phyloP scores from a whole-genome alignment of 176 grass and related monocot genomes.

The Carex littledalei region DNA sequence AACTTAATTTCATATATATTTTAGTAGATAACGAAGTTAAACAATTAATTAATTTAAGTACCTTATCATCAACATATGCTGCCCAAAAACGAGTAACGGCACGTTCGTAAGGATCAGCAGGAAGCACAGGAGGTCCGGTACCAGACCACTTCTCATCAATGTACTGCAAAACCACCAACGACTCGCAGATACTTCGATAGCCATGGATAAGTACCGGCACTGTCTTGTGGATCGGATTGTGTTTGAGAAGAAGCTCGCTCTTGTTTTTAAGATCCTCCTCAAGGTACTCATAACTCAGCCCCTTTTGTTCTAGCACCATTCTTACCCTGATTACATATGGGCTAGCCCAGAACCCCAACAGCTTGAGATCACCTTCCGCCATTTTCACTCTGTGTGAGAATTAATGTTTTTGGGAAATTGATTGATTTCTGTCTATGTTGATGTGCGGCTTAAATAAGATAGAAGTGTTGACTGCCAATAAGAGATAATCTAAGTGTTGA shows the following conservation, averaged over 20 bases:
- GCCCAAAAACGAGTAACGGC: constrained; percentile 25
- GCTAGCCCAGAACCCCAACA: constrained; percentile 17
- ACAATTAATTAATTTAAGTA: background rate
- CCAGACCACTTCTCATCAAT: constrained; percentile 19
- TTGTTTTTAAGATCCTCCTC: constrained; percentile 4
- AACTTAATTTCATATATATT: background rate
- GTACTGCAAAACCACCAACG: constrained; percentile 16
- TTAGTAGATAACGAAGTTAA: background rate
- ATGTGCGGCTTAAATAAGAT: background rate
- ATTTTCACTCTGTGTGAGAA: background rate
- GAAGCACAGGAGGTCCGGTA: background rate
- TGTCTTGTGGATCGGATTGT: constrained; percentile 19
- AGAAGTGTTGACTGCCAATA: background rate
- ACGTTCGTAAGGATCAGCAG: constrained; percentile 20
- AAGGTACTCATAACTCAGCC: constrained; percentile 10
- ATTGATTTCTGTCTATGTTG: background rate
- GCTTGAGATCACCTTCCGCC: constrained; percentile 13
- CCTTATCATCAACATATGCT: constrained; percentile 42
- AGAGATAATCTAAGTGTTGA: too few relatives aligned
- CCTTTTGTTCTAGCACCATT: constrained; percentile 14
- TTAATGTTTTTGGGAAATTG: background rate
- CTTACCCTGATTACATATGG: background rate
- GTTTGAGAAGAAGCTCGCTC: constrained; percentile 29
- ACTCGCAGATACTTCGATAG: constrained; percentile 9
- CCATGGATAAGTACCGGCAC: constrained; percentile 21